A percentile compares a stretch with the other conserved stretches of the same genome.
Evolutionary conservation across 1,284 basidiomycete genomes (phyloP).

Genomic region (Spongispora temasekensis): DNA sequence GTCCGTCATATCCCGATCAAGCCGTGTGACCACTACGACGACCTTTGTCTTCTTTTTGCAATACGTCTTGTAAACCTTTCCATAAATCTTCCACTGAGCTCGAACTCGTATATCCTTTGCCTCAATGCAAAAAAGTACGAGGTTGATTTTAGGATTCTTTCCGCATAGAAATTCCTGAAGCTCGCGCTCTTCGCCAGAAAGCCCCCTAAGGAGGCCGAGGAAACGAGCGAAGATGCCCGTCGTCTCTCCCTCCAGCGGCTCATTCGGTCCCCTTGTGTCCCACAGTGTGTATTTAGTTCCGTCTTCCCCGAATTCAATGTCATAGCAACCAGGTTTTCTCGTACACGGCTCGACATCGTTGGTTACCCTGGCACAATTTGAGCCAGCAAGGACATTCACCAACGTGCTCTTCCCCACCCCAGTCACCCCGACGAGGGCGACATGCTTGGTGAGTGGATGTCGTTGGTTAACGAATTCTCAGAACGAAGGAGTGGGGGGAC

Average conservation of each 20-base stretch:
- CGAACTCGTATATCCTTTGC: constrained; percentile 12
- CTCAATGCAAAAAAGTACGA: constrained; percentile 19
- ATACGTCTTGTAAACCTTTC: constrained; percentile 15
- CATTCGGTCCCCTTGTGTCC: constrained; percentile 20
- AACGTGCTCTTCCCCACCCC: constrained; percentile 25
- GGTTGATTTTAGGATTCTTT: constrained; percentile 9
- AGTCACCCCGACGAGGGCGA: constrained; percentile 17
- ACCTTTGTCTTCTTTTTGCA: constrained; percentile 15
- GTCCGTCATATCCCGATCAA: constrained; percentile 33
- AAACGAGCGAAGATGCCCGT: constrained; percentile 8
- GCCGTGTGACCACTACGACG: constrained; percentile 38
- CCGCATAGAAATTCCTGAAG: constrained; percentile 14
- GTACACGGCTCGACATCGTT: constrained; percentile 19
- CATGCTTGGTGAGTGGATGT: constrained; percentile 7
- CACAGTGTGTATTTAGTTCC: constrained; percentile 6
- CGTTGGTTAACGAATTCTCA: constrained; percentile 6
- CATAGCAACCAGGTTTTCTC: neutral
- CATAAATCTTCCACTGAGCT: constrained; percentile 17
- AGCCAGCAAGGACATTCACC: constrained; percentile 18
- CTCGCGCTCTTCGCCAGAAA: constrained; percentile 13
- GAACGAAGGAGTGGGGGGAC: neutral
- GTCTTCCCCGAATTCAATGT: neutral
- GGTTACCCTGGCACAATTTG: constrained; percentile 6
- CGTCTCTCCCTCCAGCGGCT: constrained; percentile 7
- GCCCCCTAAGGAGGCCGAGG: constrained; percentile 2